phyloP scores from a whole-genome alignment of 805 yeast genomes.

The Blastobotrys peoriensis region DNA sequence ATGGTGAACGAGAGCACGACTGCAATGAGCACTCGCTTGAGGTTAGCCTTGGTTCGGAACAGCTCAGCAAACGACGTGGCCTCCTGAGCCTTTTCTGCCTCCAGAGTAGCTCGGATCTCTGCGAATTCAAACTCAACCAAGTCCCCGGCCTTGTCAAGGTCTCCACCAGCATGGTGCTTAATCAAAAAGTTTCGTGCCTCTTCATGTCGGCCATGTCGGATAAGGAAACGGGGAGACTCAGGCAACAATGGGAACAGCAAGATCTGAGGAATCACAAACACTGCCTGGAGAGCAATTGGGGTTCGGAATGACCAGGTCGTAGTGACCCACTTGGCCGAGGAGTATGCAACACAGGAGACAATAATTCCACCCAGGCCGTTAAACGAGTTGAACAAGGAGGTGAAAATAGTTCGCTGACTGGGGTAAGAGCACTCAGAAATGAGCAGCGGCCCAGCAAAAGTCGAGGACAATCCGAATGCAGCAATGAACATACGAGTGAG shows the following conservation, averaged over 20 bases:
- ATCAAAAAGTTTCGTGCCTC: background rate
- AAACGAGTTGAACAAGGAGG: constrained; percentile 45
- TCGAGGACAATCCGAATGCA: background rate
- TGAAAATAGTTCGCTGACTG: constrained; percentile 55
- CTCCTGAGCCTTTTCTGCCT: background rate
- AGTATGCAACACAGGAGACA: background rate
- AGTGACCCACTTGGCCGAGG: background rate
- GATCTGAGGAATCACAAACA: constrained; percentile 54
- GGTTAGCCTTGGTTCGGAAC: constrained; percentile 8
- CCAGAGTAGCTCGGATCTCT: constrained; percentile 9
- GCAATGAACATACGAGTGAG: constrained; percentile 37
- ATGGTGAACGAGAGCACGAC: constrained; percentile 4
- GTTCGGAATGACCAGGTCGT: background rate
- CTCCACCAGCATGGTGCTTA: constrained; percentile 12
- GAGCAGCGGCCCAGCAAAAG: constrained; percentile 48
- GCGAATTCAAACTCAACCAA: constrained; percentile 14
- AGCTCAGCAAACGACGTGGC: background rate
- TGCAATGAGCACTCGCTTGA: constrained; percentile 9
- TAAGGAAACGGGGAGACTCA: constrained; percentile 79
- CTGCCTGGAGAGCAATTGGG: constrained; percentile 37
- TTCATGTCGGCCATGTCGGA: background rate
- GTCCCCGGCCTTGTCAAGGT: constrained; percentile 3
- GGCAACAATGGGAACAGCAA: constrained; percentile 53
- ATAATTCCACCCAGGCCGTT: background rate
- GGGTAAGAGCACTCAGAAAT: constrained; percentile 68